Conservation (phyloP, 2,329 filamentous ascomycete species). For the Triangularia setosa region DNA sequence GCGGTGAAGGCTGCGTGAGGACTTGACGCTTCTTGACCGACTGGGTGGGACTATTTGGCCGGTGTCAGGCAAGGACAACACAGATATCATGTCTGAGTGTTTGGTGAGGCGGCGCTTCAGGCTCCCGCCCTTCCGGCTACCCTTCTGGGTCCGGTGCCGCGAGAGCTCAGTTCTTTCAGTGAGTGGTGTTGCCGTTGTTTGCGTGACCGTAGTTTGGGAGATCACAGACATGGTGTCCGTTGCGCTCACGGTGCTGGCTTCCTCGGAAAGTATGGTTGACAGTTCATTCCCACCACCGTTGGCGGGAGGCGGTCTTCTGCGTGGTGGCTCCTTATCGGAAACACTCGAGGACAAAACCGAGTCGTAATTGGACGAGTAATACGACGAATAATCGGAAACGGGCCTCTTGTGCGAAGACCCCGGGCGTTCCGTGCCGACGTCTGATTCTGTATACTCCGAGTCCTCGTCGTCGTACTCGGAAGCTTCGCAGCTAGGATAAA, state of each 20-base stretch:
- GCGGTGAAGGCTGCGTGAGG: slow-evolving; percentile 73
- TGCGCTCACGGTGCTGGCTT: slow-evolving; percentile 41
- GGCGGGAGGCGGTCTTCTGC: slow-evolving; percentile 46
- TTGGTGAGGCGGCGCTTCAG: slow-evolving; percentile 78
- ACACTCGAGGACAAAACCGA: slow-evolving; percentile 27
- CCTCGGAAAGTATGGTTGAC: slow-evolving; percentile 55
- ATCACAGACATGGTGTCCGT: slow-evolving; percentile 50
- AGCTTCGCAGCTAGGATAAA: slow-evolving; percentile 43
- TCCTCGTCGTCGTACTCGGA: slow-evolving; percentile 25
- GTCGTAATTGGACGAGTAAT: slow-evolving; percentile 29
- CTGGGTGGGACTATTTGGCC: slow-evolving; percentile 44
- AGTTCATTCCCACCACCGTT: slow-evolving; percentile 47
- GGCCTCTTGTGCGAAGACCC: slow-evolving; percentile 33
- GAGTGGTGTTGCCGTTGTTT: slow-evolving; percentile 46
- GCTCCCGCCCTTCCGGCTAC: slow-evolving; percentile 36
- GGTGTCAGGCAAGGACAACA: slow-evolving; percentile 70
- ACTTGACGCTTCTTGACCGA: slow-evolving; percentile 66
- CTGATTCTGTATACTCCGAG: slow-evolving; percentile 25
- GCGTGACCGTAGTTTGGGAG: slow-evolving; percentile 50
- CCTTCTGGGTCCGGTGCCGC: not conserved
- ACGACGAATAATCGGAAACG: slow-evolving; percentile 29
- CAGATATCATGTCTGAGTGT: slow-evolving; percentile 90
- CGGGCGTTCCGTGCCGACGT: slow-evolving; percentile 29
- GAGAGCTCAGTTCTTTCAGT: slow-evolving; percentile 42
- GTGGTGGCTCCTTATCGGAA: slow-evolving; percentile 23